Evolutionary conservation across 139 green algal species (phyloP), one percentile per base, ranked within the genome.

Genomic region (Tetratostichococcus sp.): DNA sequence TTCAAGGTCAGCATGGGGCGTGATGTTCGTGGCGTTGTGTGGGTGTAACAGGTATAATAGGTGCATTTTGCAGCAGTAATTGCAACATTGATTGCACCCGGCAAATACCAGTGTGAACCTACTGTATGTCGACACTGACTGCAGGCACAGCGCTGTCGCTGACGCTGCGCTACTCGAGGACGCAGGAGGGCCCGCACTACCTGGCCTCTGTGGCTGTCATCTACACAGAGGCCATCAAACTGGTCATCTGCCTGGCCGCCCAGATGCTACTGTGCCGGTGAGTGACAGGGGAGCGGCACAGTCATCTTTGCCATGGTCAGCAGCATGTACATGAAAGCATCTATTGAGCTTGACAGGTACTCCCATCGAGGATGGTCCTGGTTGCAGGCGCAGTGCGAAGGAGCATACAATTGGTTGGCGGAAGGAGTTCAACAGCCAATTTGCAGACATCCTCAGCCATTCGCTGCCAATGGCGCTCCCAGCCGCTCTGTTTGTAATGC

Each of bases 401-500:
- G 42, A 59, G 67, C 59, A 67, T 31, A 58, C 39, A 30, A 43
- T 75, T 17, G 43, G 30, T 31, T 68, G 71, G 21, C 3, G 39
- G 1, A 68, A 57, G 11, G 74, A 80, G 57, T 34, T 43, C 21
- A 35, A 5, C 30, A 62, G 76, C 21, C 68, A 84, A 67, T 30
- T 57, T 31, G 28, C 23, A 1, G 73, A 83, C 33, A 77, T 86
- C 62, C 69, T 84, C 4, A 26, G 50, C 28, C 43, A 81, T 21
- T 77, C 78, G 6, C 43, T 70, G 31, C 86, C 84, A 68, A 89
- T 89, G 84, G 32, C 75, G 22, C 76, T 90, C 35, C 86, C 86
- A 1, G 86, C 86, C 0, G 75, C 25, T 34, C 87, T 90, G 43
- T 90, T 89, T 83, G 86, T 87, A 25, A 82, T 86, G 76, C 86